Evolutionary conservation across 306 rosid species (phyloP), one percentile per base, ranked within the genome.

Genomic region (Cucurbita ficifolia): DNA sequence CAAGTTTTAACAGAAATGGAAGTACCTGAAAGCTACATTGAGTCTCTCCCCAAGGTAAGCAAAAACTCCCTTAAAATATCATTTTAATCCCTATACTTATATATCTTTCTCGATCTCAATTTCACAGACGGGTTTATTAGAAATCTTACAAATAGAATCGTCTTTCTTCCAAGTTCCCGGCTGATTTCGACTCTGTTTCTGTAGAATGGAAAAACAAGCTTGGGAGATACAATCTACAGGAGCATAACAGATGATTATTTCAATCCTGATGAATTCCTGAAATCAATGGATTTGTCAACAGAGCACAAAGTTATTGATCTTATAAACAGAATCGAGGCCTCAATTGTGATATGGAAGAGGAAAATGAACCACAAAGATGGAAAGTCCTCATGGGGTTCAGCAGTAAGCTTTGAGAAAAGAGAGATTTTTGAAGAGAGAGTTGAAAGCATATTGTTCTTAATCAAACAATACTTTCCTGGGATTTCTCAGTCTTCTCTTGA

Each of bases 371-470:
- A 78, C 64, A 95, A 95, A 84, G 96, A 89, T 59, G 80, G 83
- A 36, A 91, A 91, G 80, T 84, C 96, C 63, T 62, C 95, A 0
- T 95, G 99, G 99, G 64, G 96, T 82, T 86, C 97, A 5, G 87
- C 81, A 33, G 94, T 95, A 59, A 95, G 99, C 83, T 53, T 84
- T 46, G 97, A 88, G 89, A 95, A 91, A 80, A 91, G 97, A 63
- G 99, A 88, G 80, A 79, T 88, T 50, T 91, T 95, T 39, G 99
- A 91, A 74, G 99, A 91, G 63, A 88, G 99, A 81, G 99, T 89
- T 9, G 96, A 89, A 77, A 89, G 92, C 52, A 76, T 95, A 73
- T 82, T 95, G 77, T 76, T 86, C 42, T 76, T 91, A 74, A 75
- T 95, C 61, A 95, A 95, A 76, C 96, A 89, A 72, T 76, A 78